Base-by-base conservation (phyloP, 306 rosid species). In the Prunus mume region DNA sequence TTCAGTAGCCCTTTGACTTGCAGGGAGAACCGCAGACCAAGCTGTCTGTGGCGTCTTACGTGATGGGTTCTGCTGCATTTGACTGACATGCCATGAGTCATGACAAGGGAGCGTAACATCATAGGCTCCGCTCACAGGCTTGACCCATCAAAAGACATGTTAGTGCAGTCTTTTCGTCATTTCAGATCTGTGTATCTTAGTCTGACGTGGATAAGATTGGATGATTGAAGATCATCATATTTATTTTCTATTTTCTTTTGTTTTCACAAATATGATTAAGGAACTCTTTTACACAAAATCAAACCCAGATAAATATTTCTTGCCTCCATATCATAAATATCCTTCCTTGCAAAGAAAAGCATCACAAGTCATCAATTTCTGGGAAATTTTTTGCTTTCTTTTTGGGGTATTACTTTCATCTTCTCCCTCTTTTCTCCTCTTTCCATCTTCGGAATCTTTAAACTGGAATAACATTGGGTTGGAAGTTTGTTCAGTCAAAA, bases 11-110 rank as follows among this genome's bases (percentile, higher is more conserved):
- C 7, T 46, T 61, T 61, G 77, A 73, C 68, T 60, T 24, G 68
- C 58, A 73, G 69, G 46, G 69, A 24, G 34, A 15, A 34, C 12
- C 24, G 50, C 76, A 71, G 32, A 32, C 64, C 64, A 17, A 71
- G 27, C 12, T n/a, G 61, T 20, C 75, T 34, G 41, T 12, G 54
- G 65, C 19, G 20, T 3, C 27, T 12, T 20, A n/a, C 62, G 62
- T 5, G 32, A 13, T 60, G 34, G 24, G 30, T 15, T 56, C 12
- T 43, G 57, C 76, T 20, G 15, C 27, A 43, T 60, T 45, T 61
- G 69, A 45, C 30, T 2, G 22, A 34, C 38, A 20, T n/a, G 75
- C 75, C 41, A 72, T 6, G 13, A 28, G 75, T 65, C 41, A 72
- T 6, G 13, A 28, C 63, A 57, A 3, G 7, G 4, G 15, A 73